Evolutionary conservation across 495 filamentous ascomycete genomes (phyloP).

Genomic region (Massariosphaeria phaeospora): DNA sequence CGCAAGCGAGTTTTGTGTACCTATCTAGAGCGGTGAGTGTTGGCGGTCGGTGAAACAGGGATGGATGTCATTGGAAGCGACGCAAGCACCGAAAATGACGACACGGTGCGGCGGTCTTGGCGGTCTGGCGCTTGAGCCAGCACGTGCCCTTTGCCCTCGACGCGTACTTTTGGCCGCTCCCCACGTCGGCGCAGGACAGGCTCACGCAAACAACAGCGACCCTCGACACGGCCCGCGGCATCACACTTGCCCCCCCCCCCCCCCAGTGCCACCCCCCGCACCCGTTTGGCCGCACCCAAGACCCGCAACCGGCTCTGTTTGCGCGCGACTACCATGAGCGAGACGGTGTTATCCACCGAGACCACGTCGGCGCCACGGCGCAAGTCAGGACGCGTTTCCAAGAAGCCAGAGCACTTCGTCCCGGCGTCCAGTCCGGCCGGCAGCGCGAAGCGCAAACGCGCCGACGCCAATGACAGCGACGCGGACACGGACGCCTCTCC

Average conservation of each 20-base stretch:
- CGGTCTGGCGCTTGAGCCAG: not conserved
- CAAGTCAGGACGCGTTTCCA: constrained; percentile 58
- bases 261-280: not conserved
- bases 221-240: not conserved
- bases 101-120: not conserved
- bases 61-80: too few species aligned
- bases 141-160: not conserved
- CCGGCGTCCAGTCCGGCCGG: constrained; percentile 35
- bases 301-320: not conserved
- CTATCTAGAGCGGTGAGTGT: too few species aligned
- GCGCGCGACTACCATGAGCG: constrained; percentile 40
- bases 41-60: too few species aligned
- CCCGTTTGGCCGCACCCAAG: not conserved
- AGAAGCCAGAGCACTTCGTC: constrained; percentile 29
- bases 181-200: not conserved
- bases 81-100: too few species aligned
- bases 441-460: constrained; percentile 55
- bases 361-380: constrained; percentile 54
- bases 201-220: too few species aligned
- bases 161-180: not conserved
- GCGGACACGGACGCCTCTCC: constrained; percentile 37
- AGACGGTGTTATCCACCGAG: constrained; percentile 50
- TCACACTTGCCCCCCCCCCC: not conserved
- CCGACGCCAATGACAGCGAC: constrained; percentile 43
- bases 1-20: too few species aligned